Base-by-base conservation (phyloP, 768 basidiomycete genomes). In the Polyporus arcularius region DNA sequence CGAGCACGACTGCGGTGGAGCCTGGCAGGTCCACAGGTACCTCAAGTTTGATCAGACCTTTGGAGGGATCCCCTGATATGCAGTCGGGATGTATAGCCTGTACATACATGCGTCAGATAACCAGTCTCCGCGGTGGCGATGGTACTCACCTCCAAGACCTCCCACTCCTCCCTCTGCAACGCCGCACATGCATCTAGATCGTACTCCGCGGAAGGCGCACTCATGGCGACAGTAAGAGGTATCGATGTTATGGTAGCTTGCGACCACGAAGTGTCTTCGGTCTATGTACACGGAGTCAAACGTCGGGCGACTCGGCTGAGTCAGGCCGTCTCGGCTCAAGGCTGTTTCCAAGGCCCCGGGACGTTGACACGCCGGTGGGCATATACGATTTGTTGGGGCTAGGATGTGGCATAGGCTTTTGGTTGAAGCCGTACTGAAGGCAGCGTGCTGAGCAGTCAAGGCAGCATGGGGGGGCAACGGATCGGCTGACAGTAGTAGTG, bases 11-110 rank as follows among this genome's bases (percentile, higher is more conserved):
- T 10, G 65, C 69, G n/a, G 71, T 76, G 16, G 82, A 71, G 10
- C 70, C 67, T 15, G 72, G 77, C 40, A 91, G 78, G 62, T 91
- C 84, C 41, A 93, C 73, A 9, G 89, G 85, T 51, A 92, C 76
- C 64, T 90, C 84, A 21, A 88, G 81, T 67, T 80, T 85, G 45
- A 88, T 60, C 4, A 69, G 64, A 1, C 76, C 77, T 53, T 77
- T 71, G 1, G 65, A 49, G 32, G 71, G 65, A 26, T 72, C 68
- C 51, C 75, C 80, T 5, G 83, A 81, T 41, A 88, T 64, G 68
- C 78, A 90, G 68, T 90, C 87, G 40, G 90, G 90, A 70, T 86
- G 89, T 47, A 92, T 92, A n/a, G 90, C 85, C 90, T 92, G 63
- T 9, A 7, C 18, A 6, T 30, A 38, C 15, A 21, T 32, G 10